Percentiles rank a stretch among this genome's conserved stretches.
phyloP scores from a whole-genome alignment of 345 rosid genomes.

The Viola odorata region DNA sequence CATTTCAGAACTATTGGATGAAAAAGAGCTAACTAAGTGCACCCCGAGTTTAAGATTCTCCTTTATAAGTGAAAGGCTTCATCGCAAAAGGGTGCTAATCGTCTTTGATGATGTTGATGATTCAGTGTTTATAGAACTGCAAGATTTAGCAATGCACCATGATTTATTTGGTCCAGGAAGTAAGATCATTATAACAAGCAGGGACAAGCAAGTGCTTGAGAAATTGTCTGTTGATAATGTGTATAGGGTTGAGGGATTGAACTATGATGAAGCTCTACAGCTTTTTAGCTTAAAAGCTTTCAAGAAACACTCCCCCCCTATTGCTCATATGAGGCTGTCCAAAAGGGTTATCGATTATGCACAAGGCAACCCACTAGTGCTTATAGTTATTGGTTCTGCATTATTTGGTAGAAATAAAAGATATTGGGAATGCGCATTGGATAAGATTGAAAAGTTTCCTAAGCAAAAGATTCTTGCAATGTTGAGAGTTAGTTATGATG shows the following conservation, averaged over 20 bases:
- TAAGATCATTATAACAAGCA: constrained; percentile 3
- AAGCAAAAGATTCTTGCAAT: background rate
- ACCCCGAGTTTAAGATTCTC: background rate
- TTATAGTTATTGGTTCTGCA: background rate
- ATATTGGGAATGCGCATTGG: background rate
- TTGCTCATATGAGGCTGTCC: background rate
- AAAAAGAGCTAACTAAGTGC: background rate
- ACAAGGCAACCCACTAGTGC: constrained; percentile 6
- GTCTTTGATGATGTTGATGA: constrained; percentile 8
- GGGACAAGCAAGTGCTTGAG: background rate
- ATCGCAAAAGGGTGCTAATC: constrained; percentile 2
- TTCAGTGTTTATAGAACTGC: constrained; percentile 7
- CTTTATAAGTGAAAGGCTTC: background rate
- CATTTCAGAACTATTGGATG: constrained; percentile 4
- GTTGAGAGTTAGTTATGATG: constrained; percentile 1
- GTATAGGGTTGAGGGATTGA: background rate
- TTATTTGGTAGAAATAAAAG: background rate
- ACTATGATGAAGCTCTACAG: background rate
- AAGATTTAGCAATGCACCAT: background rate
- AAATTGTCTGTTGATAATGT: background rate
- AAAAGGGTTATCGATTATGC: background rate
- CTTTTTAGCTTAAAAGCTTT: constrained; percentile 1
- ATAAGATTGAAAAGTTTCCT: background rate
- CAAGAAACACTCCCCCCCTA: background rate
- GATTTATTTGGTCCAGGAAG: constrained; percentile 2